Evolutionary conservation across 371 early-diverging fungal genomes (phyloP).

Genomic region (Mucor sp.): DNA sequence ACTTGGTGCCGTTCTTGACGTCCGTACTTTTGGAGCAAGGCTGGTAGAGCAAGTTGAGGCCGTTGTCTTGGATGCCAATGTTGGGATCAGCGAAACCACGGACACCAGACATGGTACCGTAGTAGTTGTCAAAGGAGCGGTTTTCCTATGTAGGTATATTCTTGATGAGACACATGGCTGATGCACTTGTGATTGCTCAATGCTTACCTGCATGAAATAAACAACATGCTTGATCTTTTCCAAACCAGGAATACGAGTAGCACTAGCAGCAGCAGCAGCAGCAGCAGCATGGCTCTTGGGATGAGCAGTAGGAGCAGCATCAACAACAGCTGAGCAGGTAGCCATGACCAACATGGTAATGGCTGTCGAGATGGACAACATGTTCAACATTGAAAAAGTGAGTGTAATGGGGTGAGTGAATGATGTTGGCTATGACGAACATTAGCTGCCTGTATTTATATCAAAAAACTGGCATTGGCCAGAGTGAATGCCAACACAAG

Average conservation of each 20-base stretch:
- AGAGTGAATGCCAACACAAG: neutral
- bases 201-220: slow-evolving; percentile 30
- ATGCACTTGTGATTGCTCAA: neutral
- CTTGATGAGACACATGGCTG: neutral
- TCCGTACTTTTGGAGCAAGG: slow-evolving; percentile 24
- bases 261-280: neutral
- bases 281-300: neutral
- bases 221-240: slow-evolving; percentile 31
- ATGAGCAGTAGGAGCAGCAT: neutral
- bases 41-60: slow-evolving; percentile 29
- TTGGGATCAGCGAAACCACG: slow-evolving; percentile 25
- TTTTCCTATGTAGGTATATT: slow-evolving; percentile 14
- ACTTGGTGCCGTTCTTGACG: slow-evolving; percentile 25
- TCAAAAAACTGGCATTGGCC: neutral
- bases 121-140: slow-evolving; percentile 19
- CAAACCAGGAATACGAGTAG: slow-evolving; percentile 12
- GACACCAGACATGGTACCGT: slow-evolving; percentile 30
- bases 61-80: slow-evolving; percentile 28
- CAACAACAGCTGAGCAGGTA: neutral
- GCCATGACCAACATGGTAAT: neutral
- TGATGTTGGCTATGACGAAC: neutral
- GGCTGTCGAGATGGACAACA: neutral
- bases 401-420: neutral
- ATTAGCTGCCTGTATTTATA: neutral
- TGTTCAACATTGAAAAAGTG: neutral